These are phyloP conservation scores for Helicostylum pulchrum DNA, from an alignment of 192 early-diverging fungal species.

Conservation along the genomic window DNA sequence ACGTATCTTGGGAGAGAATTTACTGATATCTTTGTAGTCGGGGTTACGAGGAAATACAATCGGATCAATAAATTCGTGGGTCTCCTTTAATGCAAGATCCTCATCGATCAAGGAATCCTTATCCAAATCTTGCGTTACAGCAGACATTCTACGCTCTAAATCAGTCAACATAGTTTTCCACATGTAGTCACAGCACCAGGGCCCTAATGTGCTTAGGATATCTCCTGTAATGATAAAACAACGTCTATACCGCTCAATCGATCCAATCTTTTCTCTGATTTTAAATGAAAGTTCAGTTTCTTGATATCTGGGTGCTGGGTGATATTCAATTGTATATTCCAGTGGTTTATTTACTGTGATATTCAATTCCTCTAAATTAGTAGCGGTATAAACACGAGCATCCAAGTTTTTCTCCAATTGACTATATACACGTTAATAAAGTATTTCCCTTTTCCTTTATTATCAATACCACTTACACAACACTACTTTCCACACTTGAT, in stretches of 20 bases:
- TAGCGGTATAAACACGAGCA: conserved; percentile 56
- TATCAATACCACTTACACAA: conserved; percentile 13
- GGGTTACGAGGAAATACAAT: conserved; percentile 28
- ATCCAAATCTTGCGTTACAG: not conserved
- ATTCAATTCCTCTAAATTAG: conserved; percentile 29
- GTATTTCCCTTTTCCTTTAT: not conserved
- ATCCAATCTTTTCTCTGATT: conserved; percentile 36
- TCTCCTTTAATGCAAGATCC: conserved; percentile 17
- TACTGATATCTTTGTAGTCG: conserved; percentile 18
- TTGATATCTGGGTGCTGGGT: conserved; percentile 40
- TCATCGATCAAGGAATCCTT: conserved; percentile 16
- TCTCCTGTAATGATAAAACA: conserved; percentile 37
- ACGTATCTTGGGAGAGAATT: conserved; percentile 69
- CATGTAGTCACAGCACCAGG: conserved; percentile 74
- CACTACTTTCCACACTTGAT: conserved; percentile 2
- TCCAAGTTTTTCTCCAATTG: conserved; percentile 56
- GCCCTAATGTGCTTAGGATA: conserved; percentile 62
- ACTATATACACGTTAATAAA: conserved; percentile 13
- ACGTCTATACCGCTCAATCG: conserved; percentile 38
- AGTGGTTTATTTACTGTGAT: conserved; percentile 39
- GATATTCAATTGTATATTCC: conserved; percentile 50
- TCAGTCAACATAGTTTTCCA: conserved; percentile 54
- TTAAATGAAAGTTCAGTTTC: conserved; percentile 41
- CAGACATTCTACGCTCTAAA: conserved; percentile 15
- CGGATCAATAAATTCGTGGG: conserved; percentile 16